Evolutionary conservation across 1,139 yeast genomes (phyloP), one percentile per base, ranked within the genome.

Genomic region (Pichiaceae sp.): DNA sequence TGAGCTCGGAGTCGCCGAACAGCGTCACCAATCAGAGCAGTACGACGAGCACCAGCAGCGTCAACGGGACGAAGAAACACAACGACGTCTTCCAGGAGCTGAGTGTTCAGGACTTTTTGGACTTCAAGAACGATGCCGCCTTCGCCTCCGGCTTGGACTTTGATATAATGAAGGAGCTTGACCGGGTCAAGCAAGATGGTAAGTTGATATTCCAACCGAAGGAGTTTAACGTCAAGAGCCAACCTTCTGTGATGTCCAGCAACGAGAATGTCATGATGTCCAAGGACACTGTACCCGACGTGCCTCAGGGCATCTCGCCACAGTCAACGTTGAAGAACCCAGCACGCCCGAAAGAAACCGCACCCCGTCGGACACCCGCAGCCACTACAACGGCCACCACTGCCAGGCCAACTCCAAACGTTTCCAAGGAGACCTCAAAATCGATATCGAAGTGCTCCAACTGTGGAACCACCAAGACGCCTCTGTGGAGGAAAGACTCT

Each of bases 401-500:
- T 21, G 11, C 24, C 11, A 11, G 24, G 11, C 7, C 7, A 11
- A 7, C 28, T 7, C 31, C 38, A 16, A 26, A 20, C n/a, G 32
- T 42, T 1, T 46, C 53, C 2, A 36, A 45, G 3, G 44, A 53
- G 3, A 48, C 45, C 12, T 52, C 54, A n/a, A 54, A 51, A 32
- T 40, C 47, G 12, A 34, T 46, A 2, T 43, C 59, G 2, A 66
- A 61, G 38, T 72, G 78, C 48, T 62, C 59, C 38, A 74, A 74
- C 49, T 74, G 80, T 52, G 68, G 70, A 35, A 73, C 80, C 2
- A 54, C 65, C 17, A 73, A 72, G 36, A 74, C 80, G 0, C 80
- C 80, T 1, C 56, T 74, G 20, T 74, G 80, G 80, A 58, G 80
- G 34, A 68, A 72, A 46, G 77, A 73, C 47, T 67, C 76, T 3